These are phyloP conservation scores for Tilletia walkeri DNA, from an alignment of 1,284 basidiomycete genomes.

Conservation along the genomic window DNA sequence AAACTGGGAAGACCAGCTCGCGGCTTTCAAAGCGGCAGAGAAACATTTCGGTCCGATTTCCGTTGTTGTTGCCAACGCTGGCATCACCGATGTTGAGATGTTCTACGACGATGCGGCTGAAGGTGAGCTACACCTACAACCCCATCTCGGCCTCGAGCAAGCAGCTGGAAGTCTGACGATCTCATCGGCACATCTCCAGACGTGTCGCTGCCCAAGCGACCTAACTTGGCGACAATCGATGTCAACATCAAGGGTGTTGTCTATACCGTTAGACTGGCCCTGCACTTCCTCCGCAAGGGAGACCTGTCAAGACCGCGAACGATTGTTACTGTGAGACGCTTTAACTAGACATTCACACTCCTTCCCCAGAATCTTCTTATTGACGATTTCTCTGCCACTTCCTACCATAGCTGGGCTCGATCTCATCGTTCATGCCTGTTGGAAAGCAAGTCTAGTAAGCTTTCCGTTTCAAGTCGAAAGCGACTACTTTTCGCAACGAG, in stretches of 20 bases:
- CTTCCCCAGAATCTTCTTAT: too few relatives aligned
- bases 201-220: slow-evolving; percentile 56
- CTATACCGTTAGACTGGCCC: slow-evolving; percentile 62
- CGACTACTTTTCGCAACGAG: slow-evolving; percentile 50
- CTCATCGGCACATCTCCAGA: background rate
- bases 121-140: slow-evolving; percentile 17
- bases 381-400: slow-evolving; percentile 59
- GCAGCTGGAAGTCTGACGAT: too few relatives aligned
- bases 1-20: slow-evolving; percentile 63
- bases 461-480: background rate
- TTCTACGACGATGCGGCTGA: slow-evolving; percentile 39
- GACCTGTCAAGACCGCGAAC: slow-evolving; percentile 49
- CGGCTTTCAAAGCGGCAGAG: slow-evolving; percentile 62
- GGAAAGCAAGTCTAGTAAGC: slow-evolving; percentile 7
- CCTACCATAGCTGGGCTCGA: slow-evolving; percentile 31
- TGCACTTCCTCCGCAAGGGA: slow-evolving; percentile 61
- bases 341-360: slow-evolving; percentile 51
- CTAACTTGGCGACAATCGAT: slow-evolving; percentile 60
- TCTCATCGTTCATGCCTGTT: slow-evolving; percentile 13
- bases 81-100: slow-evolving; percentile 59
- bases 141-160: background rate
- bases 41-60: slow-evolving; percentile 58
- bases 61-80: slow-evolving; percentile 63
- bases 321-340: slow-evolving; percentile 64
- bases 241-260: slow-evolving; percentile 63